Conservation (phyloP, 345 rosid genomes). For the Nasturtium officinale region DNA sequence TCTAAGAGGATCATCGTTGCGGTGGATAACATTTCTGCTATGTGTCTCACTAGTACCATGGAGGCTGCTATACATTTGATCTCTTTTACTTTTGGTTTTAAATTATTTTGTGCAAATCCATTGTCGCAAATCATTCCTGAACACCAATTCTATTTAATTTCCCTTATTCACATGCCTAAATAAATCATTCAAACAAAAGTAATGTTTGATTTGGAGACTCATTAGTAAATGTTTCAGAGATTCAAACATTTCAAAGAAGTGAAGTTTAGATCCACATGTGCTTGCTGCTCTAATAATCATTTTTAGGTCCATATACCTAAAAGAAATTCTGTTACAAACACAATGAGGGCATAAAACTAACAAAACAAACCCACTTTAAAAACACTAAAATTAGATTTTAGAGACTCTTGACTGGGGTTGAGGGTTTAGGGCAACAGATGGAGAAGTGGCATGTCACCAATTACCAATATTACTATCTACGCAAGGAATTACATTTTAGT, state of each 20-base stretch:
- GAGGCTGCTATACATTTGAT: background rate
- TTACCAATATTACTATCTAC: too few relatives aligned
- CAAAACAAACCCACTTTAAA: background rate
- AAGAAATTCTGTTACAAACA: background rate
- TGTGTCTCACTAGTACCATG: slow-evolving; percentile 22
- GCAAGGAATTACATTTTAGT: too few relatives aligned
- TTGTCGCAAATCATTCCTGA: background rate
- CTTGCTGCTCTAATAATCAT: background rate
- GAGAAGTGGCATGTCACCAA: too few relatives aligned
- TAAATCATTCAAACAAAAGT: background rate
- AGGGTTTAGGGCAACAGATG: too few relatives aligned
- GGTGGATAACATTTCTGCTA: slow-evolving; percentile 25
- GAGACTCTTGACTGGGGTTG: too few relatives aligned
- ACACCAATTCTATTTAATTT: too few relatives aligned
- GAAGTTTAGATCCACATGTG: background rate
- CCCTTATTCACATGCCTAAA: too few relatives aligned
- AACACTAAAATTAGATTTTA: too few relatives aligned
- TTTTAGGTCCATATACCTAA: background rate
- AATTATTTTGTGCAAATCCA: slow-evolving; percentile 6
- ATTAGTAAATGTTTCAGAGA: background rate
- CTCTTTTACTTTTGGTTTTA: background rate
- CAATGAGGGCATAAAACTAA: background rate
- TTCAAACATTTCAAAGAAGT: background rate
- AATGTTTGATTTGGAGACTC: background rate
- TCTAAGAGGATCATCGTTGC: slow-evolving; percentile 28